Base-by-base conservation (phyloP, 306 rosid genomes). In the Trichosanthes cucumerina region DNA sequence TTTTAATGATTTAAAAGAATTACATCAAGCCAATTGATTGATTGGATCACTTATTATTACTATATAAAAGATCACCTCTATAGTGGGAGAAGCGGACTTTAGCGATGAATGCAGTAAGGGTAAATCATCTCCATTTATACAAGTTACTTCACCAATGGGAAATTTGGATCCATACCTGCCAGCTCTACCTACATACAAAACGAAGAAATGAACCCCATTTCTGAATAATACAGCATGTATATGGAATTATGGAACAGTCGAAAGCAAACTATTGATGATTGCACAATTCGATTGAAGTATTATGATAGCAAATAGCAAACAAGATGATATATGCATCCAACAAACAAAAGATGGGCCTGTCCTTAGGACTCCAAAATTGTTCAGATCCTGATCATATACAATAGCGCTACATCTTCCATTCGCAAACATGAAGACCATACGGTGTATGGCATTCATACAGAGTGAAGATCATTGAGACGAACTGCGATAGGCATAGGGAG, bases 91-190 rank as follows among this genome's bases (percentile, higher is more conserved):
- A 33, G 91, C 84, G 21, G 96, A 85, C 71, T 89, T 79, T 31
- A 92, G 88, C 23, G 97, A 83, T 64, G 93, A 88, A 85, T 92
- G 97, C 38, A 91, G 95, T 86, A 95, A 85, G 70, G 92, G 91
- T 71, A 92, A 85, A 83, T 89, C 94, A 33, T 86, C 88, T 75
- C 68, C 80, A 81, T 85, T 77, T 85, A 91, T 65, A 79, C 97
- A 95, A 75, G 98, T 91, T 62, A 95, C 98, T 89, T 95, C 93
- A 77, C 97, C 98, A 38, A 77, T 46, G 4, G 97, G 97, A 86
- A 86, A 95, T 78, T 86, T 86, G 75, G 98, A 95, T 77, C 92
- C 97, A 76, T 88, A 92, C 86, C 98, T 90, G 80, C 98, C 97
- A 72, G 97, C 98, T 92, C 97, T 88, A 82, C 98, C 98, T 95